Conservation (phyloP, 1,139 yeast species). For the Nakaseomyces delphensis region DNA sequence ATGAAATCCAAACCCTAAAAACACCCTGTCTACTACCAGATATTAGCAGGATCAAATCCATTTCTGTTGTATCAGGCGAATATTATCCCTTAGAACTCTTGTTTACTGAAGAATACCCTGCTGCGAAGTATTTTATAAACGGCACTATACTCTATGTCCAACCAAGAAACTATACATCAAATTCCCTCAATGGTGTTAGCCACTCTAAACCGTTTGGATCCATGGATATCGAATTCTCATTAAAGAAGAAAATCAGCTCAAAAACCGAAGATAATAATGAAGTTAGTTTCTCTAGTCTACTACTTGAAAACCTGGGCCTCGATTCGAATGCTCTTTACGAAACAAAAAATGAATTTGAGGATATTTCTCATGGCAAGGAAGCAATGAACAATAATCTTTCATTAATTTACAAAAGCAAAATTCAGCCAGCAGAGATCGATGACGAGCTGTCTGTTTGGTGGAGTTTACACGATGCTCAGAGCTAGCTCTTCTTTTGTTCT, state of each 20-base stretch:
- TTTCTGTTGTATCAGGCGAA: constrained; percentile 20
- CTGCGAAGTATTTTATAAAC: constrained; percentile 22
- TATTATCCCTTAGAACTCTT: constrained; percentile 27
- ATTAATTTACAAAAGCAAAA: neutral
- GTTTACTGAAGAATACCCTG: constrained; percentile 17
- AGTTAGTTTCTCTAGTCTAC: neutral
- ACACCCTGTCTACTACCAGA: constrained; percentile 71
- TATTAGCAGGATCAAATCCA: constrained; percentile 37
- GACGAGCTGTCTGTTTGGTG: constrained; percentile 4
- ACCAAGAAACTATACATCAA: neutral
- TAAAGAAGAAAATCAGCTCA: constrained; percentile 1
- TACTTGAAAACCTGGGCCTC: neutral
- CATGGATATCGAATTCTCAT: neutral
- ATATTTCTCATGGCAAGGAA: neutral
- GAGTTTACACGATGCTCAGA: neutral
- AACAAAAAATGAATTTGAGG: constrained; percentile 2
- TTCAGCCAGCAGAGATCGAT: neutral
- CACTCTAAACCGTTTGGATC: neutral
- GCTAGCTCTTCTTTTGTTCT: too few relatives aligned
- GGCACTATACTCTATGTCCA: constrained; percentile 25
- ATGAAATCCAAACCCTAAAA: constrained; percentile 20
- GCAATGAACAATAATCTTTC: neutral
- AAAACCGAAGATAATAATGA: neutral
- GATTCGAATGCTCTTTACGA: neutral
- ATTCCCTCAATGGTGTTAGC: neutral